These are phyloP conservation scores for Hypoxylon fragiforme DNA, from an alignment of 495 filamentous ascomycete genomes.

Conservation along the genomic window DNA sequence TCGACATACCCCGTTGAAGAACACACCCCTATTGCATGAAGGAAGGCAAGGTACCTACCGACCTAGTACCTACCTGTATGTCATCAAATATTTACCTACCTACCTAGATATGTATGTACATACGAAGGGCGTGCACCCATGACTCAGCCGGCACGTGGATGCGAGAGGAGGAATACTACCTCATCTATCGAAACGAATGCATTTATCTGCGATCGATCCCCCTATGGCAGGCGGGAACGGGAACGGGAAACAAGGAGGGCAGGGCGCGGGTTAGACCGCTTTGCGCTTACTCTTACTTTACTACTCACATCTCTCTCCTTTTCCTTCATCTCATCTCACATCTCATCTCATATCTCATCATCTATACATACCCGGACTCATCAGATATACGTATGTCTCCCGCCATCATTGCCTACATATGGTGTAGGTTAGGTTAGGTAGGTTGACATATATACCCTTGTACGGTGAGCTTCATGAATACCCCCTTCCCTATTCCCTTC, in stretches of 20 bases:
- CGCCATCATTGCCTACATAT: too few species aligned
- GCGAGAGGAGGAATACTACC: neutral
- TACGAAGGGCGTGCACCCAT: neutral
- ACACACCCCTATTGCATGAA: too few species aligned
- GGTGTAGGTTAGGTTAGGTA: too few species aligned
- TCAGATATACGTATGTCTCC: too few species aligned
- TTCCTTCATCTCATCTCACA: too few species aligned
- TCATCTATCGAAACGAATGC: neutral
- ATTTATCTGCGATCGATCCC: neutral
- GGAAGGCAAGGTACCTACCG: too few species aligned
- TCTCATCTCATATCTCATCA: too few species aligned
- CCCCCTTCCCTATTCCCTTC: neutral
- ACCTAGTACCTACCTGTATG: conserved; percentile 1
- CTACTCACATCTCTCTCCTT: too few species aligned
- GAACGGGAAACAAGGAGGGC: neutral
- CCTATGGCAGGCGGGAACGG: too few species aligned
- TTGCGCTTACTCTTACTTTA: neutral
- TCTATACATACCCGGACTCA: too few species aligned
- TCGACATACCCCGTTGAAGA: conserved; percentile 1
- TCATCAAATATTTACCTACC: neutral
- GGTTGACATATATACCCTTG: too few species aligned
- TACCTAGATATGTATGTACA: neutral
- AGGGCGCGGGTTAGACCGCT: neutral
- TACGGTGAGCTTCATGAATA: neutral
- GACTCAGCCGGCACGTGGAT: neutral